Evolutionary conservation across 192 early-diverging fungal species (phyloP), one percentile per base, ranked within the genome.

Genomic region (Glomus cerebriforme): DNA sequence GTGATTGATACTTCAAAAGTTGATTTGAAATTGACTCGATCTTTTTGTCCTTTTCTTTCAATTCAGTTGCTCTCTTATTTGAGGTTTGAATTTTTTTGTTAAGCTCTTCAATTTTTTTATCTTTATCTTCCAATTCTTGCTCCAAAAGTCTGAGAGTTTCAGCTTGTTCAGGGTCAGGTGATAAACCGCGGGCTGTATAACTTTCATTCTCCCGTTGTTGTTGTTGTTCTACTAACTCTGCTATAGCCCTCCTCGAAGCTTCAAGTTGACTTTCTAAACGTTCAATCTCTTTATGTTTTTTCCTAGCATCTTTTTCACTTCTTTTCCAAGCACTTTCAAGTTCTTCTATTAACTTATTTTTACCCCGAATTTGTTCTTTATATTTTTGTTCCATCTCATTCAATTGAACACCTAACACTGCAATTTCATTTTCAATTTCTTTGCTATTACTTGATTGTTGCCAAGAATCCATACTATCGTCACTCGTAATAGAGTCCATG

Each of bases 371-470:
- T 59, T 78, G 77, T 2, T 78, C 64, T 10, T 58, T 68, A 37
- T 68, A 78, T 68, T 59, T 66, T 17, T 32, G 22, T 78, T 78
- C 37, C 64, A 78, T 68, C 0, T 22, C 32, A 13, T 58, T 45
- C 24, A 78, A 39, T 64, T 78, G 27, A 27, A 34, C 10, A 37
- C 26, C 27, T n/a, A 78, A 29, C 6, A 17, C 6, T 59, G 8
- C 5, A 47, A 78, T 49, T 12, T 78, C 65, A 58, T 68, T 69
- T 59, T 47, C 77, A 68, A 78, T 54, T 24, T 78, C 47, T 9
- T 19, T 47, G 32, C 32, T 60, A 15, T 39, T 35, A 8, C 7
- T 19, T 22, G 45, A 8, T 1, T n/a, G 34, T 34, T 74, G 49
- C 27, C 31, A 74, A 19, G 74, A 64, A 12, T 64, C 69, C 19